A percentile compares a stretch with the other conserved stretches of the same genome.
These are phyloP conservation scores for Eurotiales sp. DNA, from an alignment of 2,329 filamentous ascomycete genomes.

Conservation along the genomic window DNA sequence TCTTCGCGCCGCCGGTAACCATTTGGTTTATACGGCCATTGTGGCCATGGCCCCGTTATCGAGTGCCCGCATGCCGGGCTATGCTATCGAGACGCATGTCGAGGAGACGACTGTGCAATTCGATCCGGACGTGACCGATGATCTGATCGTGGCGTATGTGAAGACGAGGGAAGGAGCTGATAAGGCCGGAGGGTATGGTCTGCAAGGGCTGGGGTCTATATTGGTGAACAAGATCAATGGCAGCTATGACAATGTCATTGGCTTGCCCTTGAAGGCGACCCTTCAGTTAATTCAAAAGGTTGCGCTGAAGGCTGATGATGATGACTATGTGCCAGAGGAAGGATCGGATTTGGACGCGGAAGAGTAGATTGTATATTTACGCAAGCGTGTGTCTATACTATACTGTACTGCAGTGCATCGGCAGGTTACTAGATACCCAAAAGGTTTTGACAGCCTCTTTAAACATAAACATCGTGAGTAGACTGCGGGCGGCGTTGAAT, in stretches of 20 bases:
- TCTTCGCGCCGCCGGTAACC: slow-evolving; percentile 70
- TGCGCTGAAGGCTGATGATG: slow-evolving; percentile 69
- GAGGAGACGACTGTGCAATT: slow-evolving; percentile 94
- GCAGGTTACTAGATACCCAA: too few relatives aligned
- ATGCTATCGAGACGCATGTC: slow-evolving; percentile 73
- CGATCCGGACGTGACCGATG: slow-evolving; percentile 69
- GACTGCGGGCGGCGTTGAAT: too few relatives aligned
- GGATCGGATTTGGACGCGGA: slow-evolving; percentile 44
- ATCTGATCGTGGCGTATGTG: slow-evolving; percentile 68
- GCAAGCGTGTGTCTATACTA: background rate
- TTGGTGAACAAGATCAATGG: slow-evolving; percentile 87
- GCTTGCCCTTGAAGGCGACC: slow-evolving; percentile 74
- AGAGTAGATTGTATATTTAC: slow-evolving; percentile 11
- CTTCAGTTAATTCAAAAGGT: slow-evolving; percentile 83
- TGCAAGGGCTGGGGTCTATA: slow-evolving; percentile 84
- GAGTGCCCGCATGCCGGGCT: slow-evolving; percentile 78
- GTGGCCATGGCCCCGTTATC: slow-evolving; percentile 77
- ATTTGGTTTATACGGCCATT: slow-evolving; percentile 83
- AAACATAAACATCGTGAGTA: too few relatives aligned
- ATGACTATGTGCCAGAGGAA: too few relatives aligned
- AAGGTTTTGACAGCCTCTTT: too few relatives aligned
- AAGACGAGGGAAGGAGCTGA: slow-evolving; percentile 84
- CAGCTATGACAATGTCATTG: slow-evolving; percentile 89
- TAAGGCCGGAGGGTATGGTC: slow-evolving; percentile 92
- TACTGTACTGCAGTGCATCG: too few relatives aligned